These are phyloP conservation scores for Cryphonectria nitschkei DNA, from an alignment of 2,329 filamentous ascomycete species.

Conservation along the genomic window DNA sequence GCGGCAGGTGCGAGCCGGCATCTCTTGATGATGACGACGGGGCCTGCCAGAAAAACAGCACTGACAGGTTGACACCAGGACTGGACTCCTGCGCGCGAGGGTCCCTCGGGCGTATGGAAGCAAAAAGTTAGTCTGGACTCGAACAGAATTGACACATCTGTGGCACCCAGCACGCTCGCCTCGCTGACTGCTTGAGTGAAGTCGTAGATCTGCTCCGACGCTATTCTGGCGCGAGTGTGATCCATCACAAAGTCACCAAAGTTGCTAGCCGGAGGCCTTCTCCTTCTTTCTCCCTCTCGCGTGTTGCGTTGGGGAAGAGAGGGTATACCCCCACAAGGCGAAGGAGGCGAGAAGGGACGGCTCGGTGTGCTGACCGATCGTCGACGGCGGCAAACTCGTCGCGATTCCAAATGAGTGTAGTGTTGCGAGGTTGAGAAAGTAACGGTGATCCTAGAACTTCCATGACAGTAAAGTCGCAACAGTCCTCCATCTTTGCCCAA, in stretches of 20 bases:
- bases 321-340: too few species aligned
- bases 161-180: not conserved
- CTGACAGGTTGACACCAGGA: not conserved
- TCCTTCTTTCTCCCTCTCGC: not conserved
- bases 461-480: not conserved
- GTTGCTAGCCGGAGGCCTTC: not conserved
- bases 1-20: not conserved
- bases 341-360: not conserved
- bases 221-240: not conserved
- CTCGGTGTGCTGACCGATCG: not conserved
- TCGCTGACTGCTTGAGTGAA: slow-evolving; percentile 1
- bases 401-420: not conserved
- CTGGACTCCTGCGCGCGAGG: not conserved
- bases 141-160: not conserved
- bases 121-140: not conserved
- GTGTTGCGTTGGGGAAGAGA: not conserved
- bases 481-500: slow-evolving; percentile 2
- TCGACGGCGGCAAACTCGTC: not conserved
- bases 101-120: slow-evolving; percentile 5
- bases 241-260: not conserved
- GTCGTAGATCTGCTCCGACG: slow-evolving; percentile 5
- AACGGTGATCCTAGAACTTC: not conserved
- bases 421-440: not conserved
- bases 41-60: not conserved
- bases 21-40: not conserved